Base-by-base conservation (phyloP, 805 yeast species). In the Candida silvicultrix region DNA sequence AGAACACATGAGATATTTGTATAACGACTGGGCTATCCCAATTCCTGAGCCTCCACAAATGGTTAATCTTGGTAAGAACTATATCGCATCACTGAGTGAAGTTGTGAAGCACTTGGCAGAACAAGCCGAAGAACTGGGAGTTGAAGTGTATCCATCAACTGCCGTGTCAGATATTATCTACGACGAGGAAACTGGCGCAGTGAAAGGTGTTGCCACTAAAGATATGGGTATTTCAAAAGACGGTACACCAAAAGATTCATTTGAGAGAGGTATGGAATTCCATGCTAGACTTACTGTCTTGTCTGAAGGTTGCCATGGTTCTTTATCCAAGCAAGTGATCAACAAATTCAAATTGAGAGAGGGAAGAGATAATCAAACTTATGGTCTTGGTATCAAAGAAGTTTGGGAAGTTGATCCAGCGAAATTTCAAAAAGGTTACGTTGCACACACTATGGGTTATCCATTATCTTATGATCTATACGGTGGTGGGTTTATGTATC, bases 291-390 rank as follows among this genome's bases (percentile, higher is more conserved):
- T 83, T 49, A 90, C 97, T 0, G 85, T 94, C 16, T 74, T 94
- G 29, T 96, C 96, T 5, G 99, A 94, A 68, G 99, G 99, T n/a
- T 94, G 99, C 62, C 98, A 90, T 66, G 99, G 99, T 0, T 89
- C 97, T 1, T 70, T 94, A 45, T 74, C 90, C 12, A 92, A 94
- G 62, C 78, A 85, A 60, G 83, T 80, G 0, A 83, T 92, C 44
- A 69, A 74, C 45, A 79, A 82, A 56, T 92, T 68, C 65, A 72
- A 81, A 38, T 68, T 94, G 49, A 78, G 97, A 47, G 72, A 75
- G 42, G 76, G 78, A 29, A 71, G 74, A 44, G 74, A 78, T 43
- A 82, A 82, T 18, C 99, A 94, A 69, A 89, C 98, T 0, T 94
- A 94, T 66, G 99, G 99, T 12, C 65, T 94, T 21, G 99, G 99